phyloP scores from a whole-genome alignment of 495 filamentous ascomycete genomes.

The Emericellopsis terricola region DNA sequence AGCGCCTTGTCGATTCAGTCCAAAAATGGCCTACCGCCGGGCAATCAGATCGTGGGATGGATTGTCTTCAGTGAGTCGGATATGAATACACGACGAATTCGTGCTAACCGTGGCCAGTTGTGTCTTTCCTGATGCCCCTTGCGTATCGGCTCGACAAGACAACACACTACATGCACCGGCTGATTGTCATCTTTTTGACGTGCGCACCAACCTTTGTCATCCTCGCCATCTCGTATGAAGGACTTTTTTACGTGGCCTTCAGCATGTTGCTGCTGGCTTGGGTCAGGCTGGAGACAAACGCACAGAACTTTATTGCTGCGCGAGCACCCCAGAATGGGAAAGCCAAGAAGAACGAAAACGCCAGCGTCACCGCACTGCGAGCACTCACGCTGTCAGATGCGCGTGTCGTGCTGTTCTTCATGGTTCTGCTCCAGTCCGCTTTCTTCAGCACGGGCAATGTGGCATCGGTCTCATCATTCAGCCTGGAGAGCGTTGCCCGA shows the following conservation, averaged over 20 bases:
- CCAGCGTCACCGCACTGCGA: conserved; percentile 32
- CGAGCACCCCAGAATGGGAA: conserved; percentile 6
- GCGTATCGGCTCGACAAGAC: conserved; percentile 67
- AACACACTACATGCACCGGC: conserved; percentile 74
- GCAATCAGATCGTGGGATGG: conserved; percentile 85
- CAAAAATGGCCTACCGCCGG: conserved; percentile 70
- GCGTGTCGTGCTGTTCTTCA: conserved; percentile 83
- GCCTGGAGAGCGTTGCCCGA: conserved; percentile 73
- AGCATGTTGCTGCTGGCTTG: conserved; percentile 69
- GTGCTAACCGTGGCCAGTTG: conserved; percentile 25
- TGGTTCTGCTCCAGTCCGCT: conserved; percentile 81
- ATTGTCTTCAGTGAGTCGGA: conserved; percentile 47
- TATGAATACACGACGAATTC: too few species aligned
- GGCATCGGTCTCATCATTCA: conserved; percentile 88
- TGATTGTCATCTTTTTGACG: conserved; percentile 80
- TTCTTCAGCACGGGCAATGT: conserved; percentile 98
- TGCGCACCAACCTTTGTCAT: conserved; percentile 91
- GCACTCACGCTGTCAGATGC: conserved; percentile 62
- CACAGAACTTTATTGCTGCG: conserved; percentile 33
- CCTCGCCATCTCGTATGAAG: conserved; percentile 95
- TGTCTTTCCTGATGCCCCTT: conserved; percentile 65
- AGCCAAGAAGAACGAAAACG: neutral
- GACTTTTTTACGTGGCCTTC: conserved; percentile 88
- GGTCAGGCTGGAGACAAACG: conserved; percentile 75
- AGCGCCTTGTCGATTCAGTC: conserved; percentile 70